Evolutionary conservation across 306 rosid genomes (phyloP), one percentile per base, ranked within the genome.

Genomic region (Prinsepia uniflora): DNA sequence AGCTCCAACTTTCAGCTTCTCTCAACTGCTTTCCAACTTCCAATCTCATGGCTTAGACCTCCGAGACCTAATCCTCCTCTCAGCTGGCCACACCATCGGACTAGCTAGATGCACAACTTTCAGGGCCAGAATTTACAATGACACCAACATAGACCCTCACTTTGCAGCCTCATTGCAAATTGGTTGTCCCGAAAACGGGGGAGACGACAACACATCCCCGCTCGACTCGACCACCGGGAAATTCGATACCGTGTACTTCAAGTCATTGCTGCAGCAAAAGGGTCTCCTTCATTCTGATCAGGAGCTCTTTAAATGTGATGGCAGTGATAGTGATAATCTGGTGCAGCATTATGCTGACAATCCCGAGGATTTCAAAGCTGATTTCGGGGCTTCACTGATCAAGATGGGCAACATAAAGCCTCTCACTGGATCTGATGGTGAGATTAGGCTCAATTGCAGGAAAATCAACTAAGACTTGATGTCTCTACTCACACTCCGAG

Each of bases 211-310:
- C 41, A 47, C 47, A 3, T 22, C 17, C 13, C 82, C 82, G 0
- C 4, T 81, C 0, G 85, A 81, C 49, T 4, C 39, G 6, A 57
- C 68, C 11, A 44, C 73, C 7, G 4, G 9, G 1, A 4, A 1
- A 7, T 77, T 77, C 7, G 85, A 81, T 53, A 70, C 47, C 2
- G 15, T n/a, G 39, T 77, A 81, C 82, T 81, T 73, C 79, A 73
- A 70, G 67, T 66, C 52, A 1, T 70, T 81, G 74, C 19, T 70
- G 48, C 9, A 24, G 10, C 13, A 22, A 4, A 74, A 71, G 70
- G 82, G 85, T 34, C 80, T 78, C 44, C 68, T 82, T 3, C 85
- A 82, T 55, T 74, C 82, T 17, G 85, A 82, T 46, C 85, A 82
- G 70, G 68, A 78, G 44, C 80, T 82, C 40, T 82, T 65, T 62